Evolutionary conservation across 331 rosid species (phyloP).

Genomic region (Acacia concinna): DNA sequence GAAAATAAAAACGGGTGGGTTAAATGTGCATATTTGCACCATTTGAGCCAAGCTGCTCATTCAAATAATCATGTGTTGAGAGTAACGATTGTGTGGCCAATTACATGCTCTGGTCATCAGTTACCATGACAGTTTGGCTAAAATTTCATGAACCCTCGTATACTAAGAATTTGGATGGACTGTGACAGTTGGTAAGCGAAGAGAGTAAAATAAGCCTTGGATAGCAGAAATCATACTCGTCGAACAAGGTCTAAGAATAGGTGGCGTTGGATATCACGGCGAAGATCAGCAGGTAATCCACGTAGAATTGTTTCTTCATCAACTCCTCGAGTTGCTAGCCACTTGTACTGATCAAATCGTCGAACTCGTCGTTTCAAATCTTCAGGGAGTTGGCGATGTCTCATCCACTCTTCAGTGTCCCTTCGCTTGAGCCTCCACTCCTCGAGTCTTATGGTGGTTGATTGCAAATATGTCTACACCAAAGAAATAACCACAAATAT

Average conservation of each 20-base stretch:
- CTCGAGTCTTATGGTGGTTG: conserved; percentile 88
- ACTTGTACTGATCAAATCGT: conserved; percentile 85
- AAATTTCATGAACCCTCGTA: conserved; percentile 4
- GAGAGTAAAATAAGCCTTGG: conserved; percentile 22
- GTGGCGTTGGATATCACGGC: conserved; percentile 94
- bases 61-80: background rate
- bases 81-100: background rate
- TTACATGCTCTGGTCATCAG: conserved; percentile 4
- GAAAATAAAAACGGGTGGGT: background rate
- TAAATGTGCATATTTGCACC: conserved; percentile 13
- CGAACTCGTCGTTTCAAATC: conserved; percentile 76
- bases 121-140: background rate
- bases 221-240: conserved; percentile 62
- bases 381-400: conserved; percentile 97
- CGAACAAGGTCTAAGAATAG: conserved; percentile 93
- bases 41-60: conserved; percentile 20
- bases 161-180: conserved; percentile 11
- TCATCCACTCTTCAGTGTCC: conserved; percentile 99
- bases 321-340: conserved; percentile 97
- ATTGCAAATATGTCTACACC: conserved; percentile 92
- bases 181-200: background rate
- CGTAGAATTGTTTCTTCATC: conserved; percentile 85
- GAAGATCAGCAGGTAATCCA: conserved; percentile 92
- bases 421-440: conserved; percentile 97
- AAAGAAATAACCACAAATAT: conserved; percentile 31